A percentile compares a stretch with the other conserved stretches of the same genome.
phyloP scores from a whole-genome alignment of 83 land plant species.

The Diphasiastrum complanatum region DNA sequence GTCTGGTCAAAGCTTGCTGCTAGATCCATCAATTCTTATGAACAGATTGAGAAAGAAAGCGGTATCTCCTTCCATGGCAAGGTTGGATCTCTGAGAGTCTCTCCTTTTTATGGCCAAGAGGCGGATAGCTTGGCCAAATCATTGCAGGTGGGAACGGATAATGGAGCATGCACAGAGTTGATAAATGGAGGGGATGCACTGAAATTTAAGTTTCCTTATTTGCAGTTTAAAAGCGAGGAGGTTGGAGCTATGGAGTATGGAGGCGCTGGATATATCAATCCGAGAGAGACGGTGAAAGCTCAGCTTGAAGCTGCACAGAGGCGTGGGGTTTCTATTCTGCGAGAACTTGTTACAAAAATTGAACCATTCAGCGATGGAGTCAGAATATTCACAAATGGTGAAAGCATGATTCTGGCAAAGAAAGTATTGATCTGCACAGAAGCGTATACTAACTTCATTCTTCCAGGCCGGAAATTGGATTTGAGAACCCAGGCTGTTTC shows the following conservation, averaged over 20 bases:
- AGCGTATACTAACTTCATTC: conserved; percentile 21
- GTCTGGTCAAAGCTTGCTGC: conserved; percentile 36
- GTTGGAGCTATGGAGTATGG: conserved; percentile 26
- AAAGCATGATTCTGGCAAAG: conserved; percentile 8
- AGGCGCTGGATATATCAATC: conserved; percentile 31
- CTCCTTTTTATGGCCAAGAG: conserved; percentile 15
- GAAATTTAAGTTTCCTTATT: conserved; percentile 20
- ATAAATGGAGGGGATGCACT: conserved; percentile 7
- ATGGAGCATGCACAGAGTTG: conserved; percentile 25
- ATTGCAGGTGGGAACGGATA: conserved; percentile 9
- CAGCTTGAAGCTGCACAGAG: conserved; percentile 24
- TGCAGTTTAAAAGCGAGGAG: conserved; percentile 6
- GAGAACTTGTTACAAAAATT: conserved; percentile 14
- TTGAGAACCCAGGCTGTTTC: conserved; percentile 15
- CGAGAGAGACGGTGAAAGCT: conserved; percentile 26
- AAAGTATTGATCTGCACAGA: conserved; percentile 28
- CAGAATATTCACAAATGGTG: conserved; percentile 16
- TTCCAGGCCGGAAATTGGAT: conserved; percentile 7
- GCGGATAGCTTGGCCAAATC: conserved; percentile 20
- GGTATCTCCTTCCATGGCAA: conserved; percentile 24
- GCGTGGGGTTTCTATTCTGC: conserved; percentile 18
- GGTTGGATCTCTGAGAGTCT: conserved; percentile 26
- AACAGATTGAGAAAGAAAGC: conserved; percentile 18
- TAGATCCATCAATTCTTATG: conserved; percentile 25
- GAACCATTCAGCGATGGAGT: conserved; percentile 10